Evolutionary conservation across 208 protist species (phyloP).

Genomic region (Acanthamoeba castellanii): DNA sequence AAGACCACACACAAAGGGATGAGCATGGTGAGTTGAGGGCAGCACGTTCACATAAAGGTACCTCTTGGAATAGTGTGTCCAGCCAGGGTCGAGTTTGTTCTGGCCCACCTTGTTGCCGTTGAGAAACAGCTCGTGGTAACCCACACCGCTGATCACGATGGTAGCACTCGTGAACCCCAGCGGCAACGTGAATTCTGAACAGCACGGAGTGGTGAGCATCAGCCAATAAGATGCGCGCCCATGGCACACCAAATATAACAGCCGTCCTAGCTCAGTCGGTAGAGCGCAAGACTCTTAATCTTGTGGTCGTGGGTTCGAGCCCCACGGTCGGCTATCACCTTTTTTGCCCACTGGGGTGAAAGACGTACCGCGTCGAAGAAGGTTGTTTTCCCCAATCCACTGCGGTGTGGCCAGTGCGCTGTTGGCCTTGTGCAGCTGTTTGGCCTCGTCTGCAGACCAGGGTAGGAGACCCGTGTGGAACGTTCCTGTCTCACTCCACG

Average conservation of each 20-base stretch:
- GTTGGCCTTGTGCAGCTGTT: neutral
- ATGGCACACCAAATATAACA: neutral
- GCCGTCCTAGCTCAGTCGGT: slow-evolving; percentile 56
- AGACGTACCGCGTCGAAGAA: neutral
- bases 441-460: neutral
- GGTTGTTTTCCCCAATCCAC: neutral
- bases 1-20: neutral
- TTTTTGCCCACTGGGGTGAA: neutral
- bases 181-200: neutral
- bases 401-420: neutral
- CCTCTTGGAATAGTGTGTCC: slow-evolving; percentile 31
- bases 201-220: neutral
- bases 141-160: slow-evolving; percentile 57
- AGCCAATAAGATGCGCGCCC: neutral
- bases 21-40: neutral
- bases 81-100: slow-evolving; percentile 7
- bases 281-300: slow-evolving; percentile 91
- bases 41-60: neutral
- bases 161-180: neutral
- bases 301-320: slow-evolving; percentile 98
- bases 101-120: slow-evolving; percentile 22
- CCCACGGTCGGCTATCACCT: slow-evolving; percentile 74
- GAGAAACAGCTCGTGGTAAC: slow-evolving; percentile 49
- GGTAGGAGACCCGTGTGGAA: slow-evolving; percentile 37
- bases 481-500: neutral